These are phyloP conservation scores for Nitzschia inconspicua DNA, from an alignment of 108 stramenopile species.

Conservation along the genomic window DNA sequence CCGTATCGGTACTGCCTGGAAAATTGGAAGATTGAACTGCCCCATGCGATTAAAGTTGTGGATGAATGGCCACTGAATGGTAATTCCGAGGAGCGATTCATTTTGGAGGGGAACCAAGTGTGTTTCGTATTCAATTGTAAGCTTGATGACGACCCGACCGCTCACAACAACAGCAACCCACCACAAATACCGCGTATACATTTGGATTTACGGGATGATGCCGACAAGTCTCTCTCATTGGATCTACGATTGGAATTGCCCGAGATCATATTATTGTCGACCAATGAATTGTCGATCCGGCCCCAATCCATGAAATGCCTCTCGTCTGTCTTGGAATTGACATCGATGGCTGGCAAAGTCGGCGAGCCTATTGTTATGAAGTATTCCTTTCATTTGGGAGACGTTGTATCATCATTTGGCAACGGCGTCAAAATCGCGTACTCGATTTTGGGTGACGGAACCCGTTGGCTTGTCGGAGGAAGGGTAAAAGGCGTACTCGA, in stretches of 20 bases:
- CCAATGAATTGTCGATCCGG: too few relatives aligned
- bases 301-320: too few relatives aligned
- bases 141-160: slow-evolving; percentile 14
- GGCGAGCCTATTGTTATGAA: slow-evolving; percentile 60
- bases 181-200: slow-evolving; percentile 32
- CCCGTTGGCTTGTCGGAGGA: slow-evolving; percentile 63
- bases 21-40: slow-evolving; percentile 54
- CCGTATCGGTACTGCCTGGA: slow-evolving; percentile 60
- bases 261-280: too few relatives aligned
- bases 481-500: slow-evolving; percentile 62
- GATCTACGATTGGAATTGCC: slow-evolving; percentile 55
- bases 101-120: slow-evolving; percentile 58
- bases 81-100: slow-evolving; percentile 39
- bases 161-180: background rate
- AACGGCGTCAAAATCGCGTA: slow-evolving; percentile 20
- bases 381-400: slow-evolving; percentile 34
- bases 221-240: slow-evolving; percentile 53
- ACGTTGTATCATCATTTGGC: background rate
- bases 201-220: slow-evolving; percentile 55
- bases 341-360: slow-evolving; percentile 43
- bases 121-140: slow-evolving; percentile 57
- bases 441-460: slow-evolving; percentile 45
- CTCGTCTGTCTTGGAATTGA: slow-evolving; percentile 41
- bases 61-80: slow-evolving; percentile 49
- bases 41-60: slow-evolving; percentile 32